phyloP scores from a whole-genome alignment of 2,329 filamentous ascomycete species.

The Aaosphaeria arxii region DNA sequence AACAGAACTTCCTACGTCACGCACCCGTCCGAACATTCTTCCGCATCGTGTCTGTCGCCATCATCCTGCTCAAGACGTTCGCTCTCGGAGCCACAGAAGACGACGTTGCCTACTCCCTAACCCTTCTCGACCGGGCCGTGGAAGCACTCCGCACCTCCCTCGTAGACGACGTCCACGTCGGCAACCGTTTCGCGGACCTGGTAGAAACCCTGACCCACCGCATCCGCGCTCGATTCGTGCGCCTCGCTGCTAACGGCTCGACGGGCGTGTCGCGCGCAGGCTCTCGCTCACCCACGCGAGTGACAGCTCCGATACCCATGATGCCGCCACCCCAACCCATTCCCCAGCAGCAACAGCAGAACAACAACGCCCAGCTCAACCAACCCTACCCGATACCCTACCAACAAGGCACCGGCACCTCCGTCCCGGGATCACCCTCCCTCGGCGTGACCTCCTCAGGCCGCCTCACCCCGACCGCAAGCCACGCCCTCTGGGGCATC shows the following conservation, averaged over 20 bases:
- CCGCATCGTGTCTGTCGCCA: slow-evolving; percentile 79
- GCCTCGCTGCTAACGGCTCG: slow-evolving; percentile 51
- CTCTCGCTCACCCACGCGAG: slow-evolving; percentile 18
- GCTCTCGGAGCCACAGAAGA: slow-evolving; percentile 75
- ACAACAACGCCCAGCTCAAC: slow-evolving; percentile 11
- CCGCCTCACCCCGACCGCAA: slow-evolving; percentile 29
- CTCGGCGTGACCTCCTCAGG: slow-evolving; percentile 26
- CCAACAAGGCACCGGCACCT: slow-evolving; percentile 10
- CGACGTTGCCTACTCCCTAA: slow-evolving; percentile 72
- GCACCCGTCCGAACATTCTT: slow-evolving; percentile 83
- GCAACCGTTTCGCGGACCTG: slow-evolving; percentile 79
- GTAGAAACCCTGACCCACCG: slow-evolving; percentile 75
- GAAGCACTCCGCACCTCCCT: slow-evolving; percentile 73
- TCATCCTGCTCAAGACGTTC: slow-evolving; percentile 83
- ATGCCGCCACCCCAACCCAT: slow-evolving; percentile 28
- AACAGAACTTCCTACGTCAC: slow-evolving; percentile 74
- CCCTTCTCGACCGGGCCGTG: slow-evolving; percentile 71
- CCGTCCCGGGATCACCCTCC: slow-evolving; percentile 23
- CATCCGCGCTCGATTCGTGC: slow-evolving; percentile 68
- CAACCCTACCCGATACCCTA: neutral
- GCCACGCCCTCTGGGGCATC: slow-evolving; percentile 41
- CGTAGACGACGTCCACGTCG: slow-evolving; percentile 81
- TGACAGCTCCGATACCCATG: slow-evolving; percentile 22
- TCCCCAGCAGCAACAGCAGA: slow-evolving; percentile 10
- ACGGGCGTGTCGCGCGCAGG: slow-evolving; percentile 38